Base-by-base conservation (phyloP, 306 rosid genomes). In the Castanopsis chinensis region DNA sequence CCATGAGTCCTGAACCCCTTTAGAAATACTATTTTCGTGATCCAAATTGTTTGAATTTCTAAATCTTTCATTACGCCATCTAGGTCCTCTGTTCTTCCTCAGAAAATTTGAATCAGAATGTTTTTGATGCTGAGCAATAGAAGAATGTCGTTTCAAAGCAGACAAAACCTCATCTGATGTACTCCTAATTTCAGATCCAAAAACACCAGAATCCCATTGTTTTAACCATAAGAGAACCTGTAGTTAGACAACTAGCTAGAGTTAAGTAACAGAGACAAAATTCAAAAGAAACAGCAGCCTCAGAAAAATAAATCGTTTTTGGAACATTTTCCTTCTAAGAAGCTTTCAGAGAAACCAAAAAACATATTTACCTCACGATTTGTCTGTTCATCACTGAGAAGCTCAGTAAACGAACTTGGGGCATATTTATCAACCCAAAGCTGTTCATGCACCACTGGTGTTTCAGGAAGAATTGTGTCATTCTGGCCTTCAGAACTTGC, bases 361-460 rank as follows among this genome's bases (percentile, higher is more conserved):
- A 59, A 67, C 30, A 73, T 65, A 75, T 57, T 68, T 85, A 91
- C 99, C 97, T 91, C 99, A 13, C 98, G 99, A 78, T 95, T 95
- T 84, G 97, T 95, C 75, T 91, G 99, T 82, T 95, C 99, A 70
- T 95, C 97, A 63, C 99, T 95, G 41, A 95, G 97, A 85, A 95
- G 99, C 87, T 92, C 99, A 15, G 92, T 87, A 78, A 95, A 95
- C 18, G 98, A 92, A 61, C 79, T 87, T 5, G 98, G 99, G 51
- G 98, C 89, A 80, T 95, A 95, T 83, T 95, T 90, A 79, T 95
- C 99, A n/a, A 95, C 98, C 99, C 99, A 92, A 76, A 95, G 97
- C 80, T 82, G 77, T 83, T 89, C 97, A 32, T 79, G 91, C 78
- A 86, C 73, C 55, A 63, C 75, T 81, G 78, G 84, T 61, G 80